Conservation (phyloP, 257 asterid genomes). For the Nicotiana knightiana region DNA sequence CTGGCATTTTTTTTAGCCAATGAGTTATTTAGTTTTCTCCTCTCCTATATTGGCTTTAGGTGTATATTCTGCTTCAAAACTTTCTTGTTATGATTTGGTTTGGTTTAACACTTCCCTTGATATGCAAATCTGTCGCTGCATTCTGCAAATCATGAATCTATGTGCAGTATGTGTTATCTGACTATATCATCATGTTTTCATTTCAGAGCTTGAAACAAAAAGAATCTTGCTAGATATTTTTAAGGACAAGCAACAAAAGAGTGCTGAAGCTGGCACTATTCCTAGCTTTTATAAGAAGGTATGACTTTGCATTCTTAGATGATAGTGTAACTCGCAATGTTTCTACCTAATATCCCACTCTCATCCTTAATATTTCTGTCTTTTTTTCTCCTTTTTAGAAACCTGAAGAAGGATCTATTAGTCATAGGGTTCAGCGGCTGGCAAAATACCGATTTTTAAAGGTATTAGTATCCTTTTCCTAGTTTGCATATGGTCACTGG, state of each 20-base stretch:
- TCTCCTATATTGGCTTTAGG: not conserved
- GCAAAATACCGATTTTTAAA: conserved; percentile 92
- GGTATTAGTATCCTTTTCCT: conserved; percentile 34
- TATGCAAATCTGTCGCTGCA: not conserved
- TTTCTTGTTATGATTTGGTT: not conserved
- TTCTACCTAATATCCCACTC: not conserved
- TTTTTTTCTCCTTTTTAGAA: conserved; percentile 40
- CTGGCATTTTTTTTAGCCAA: not conserved
- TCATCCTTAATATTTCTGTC: not conserved
- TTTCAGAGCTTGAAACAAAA: conserved; percentile 88
- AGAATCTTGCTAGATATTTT: conserved; percentile 87
- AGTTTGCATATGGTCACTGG: not conserved
- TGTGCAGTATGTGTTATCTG: conserved; percentile 6
- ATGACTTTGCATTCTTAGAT: not conserved
- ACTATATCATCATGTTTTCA: conserved; percentile 15
- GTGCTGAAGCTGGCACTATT: conserved; percentile 85
- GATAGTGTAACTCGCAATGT: not conserved
- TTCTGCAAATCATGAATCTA: conserved; percentile 2
- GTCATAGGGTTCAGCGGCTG: conserved; percentile 94
- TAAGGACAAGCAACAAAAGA: conserved; percentile 91
- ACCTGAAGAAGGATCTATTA: conserved; percentile 98
- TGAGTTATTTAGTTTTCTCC: not conserved
- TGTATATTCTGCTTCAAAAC: not conserved
- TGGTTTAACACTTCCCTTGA: not conserved
- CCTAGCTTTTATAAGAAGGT: conserved; percentile 98